Evolutionary conservation across 768 basidiomycete genomes (phyloP).

Genomic region (Trametes elegans): DNA sequence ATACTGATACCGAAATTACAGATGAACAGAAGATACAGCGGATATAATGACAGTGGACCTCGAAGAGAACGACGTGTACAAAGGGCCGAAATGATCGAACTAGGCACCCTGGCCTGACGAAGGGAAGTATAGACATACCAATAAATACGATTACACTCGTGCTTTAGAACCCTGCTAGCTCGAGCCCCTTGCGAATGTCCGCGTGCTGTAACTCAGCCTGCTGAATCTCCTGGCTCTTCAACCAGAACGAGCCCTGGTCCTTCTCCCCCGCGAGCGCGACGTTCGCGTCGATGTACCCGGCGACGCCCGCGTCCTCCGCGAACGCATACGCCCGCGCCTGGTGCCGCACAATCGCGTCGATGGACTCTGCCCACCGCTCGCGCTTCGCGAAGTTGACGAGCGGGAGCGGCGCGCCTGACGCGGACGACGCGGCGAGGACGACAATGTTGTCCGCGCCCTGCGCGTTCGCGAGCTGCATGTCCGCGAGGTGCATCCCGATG

Average conservation of each 20-base stretch:
- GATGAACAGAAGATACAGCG: constrained; percentile 1
- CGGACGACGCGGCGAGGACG: constrained; percentile 15
- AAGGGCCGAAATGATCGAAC: neutral
- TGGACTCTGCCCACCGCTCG: constrained; percentile 54
- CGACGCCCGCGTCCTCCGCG: constrained; percentile 43
- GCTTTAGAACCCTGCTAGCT: constrained; percentile 61
- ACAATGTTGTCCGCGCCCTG: constrained; percentile 41
- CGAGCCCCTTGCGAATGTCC: constrained; percentile 65
- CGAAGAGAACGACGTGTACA: constrained; percentile 1
- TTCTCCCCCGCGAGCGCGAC: constrained; percentile 38
- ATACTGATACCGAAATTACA: constrained; percentile 3
- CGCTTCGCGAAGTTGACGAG: constrained; percentile 54
- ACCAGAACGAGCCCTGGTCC: constrained; percentile 55
- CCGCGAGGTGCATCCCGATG: constrained; percentile 60
- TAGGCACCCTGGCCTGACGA: constrained; percentile 3
- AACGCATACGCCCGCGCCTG: constrained; percentile 53
- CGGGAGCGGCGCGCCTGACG: constrained; percentile 19
- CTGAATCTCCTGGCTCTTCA: constrained; percentile 58
- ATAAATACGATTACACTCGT: constrained; percentile 7
- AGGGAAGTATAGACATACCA: neutral
- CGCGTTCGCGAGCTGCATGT: constrained; percentile 54
- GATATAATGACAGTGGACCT: neutral
- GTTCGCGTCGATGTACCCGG: constrained; percentile 46
- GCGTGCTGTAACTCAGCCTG: constrained; percentile 57
- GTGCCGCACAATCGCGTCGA: constrained; percentile 54